Conservation (phyloP, 2,329 filamentous ascomycete genomes). For the Diplodia corticola region DNA sequence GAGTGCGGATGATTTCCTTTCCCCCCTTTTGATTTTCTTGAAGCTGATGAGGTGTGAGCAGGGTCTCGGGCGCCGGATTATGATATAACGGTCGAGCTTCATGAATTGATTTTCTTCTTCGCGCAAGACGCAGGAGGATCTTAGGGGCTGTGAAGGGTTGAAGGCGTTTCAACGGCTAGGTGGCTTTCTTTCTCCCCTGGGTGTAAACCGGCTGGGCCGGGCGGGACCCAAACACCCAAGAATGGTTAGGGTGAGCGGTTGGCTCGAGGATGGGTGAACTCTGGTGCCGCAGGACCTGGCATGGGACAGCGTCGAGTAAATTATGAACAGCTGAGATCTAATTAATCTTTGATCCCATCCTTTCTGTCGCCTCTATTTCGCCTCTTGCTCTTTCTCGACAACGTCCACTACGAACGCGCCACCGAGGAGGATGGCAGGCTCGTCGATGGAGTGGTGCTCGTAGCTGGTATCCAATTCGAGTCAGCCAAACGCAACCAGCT, state of each 20-base stretch:
- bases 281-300: neutral
- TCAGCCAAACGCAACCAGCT: neutral
- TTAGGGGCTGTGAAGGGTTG: neutral
- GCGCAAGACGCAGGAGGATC: neutral
- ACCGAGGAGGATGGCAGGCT: slow-evolving; percentile 54
- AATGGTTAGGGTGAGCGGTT: neutral
- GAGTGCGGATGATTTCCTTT: neutral
- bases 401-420: slow-evolving; percentile 55
- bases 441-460: slow-evolving; percentile 51
- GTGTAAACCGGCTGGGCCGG: slow-evolving; percentile 6
- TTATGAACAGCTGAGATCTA: neutral
- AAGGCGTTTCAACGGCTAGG: neutral
- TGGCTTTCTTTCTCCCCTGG: neutral
- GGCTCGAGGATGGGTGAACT: neutral
- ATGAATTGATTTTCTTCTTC: neutral
- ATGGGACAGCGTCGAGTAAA: neutral
- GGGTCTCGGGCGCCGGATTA: neutral
- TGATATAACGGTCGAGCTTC: neutral
- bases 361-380: neutral
- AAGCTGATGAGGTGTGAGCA: neutral
- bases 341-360: neutral
- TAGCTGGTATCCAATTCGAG: slow-evolving; percentile 37
- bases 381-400: slow-evolving; percentile 41
- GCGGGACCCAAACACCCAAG: neutral
- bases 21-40: neutral